Conservation (phyloP, 140 eudicot genomes). For the Oenanthe javanica region DNA sequence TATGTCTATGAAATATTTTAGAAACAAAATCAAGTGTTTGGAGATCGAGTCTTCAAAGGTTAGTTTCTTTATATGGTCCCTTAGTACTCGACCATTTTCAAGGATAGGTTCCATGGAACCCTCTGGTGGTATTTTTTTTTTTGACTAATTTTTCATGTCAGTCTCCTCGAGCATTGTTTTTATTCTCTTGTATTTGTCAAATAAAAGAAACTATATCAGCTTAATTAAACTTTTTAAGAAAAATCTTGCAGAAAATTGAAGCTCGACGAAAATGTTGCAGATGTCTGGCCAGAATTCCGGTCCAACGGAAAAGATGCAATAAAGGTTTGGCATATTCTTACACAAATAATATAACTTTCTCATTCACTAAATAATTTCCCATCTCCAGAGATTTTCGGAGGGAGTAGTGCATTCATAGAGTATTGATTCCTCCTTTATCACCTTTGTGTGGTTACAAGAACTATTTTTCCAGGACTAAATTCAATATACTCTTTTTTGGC, state of each 20-base stretch:
- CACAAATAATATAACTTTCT: not conserved
- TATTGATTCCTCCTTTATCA: not conserved
- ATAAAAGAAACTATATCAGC: not conserved
- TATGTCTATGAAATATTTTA: not conserved
- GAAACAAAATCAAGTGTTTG: not conserved
- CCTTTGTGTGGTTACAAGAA: not conserved
- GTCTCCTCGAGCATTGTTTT: not conserved
- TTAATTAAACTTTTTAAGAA: conserved; percentile 1
- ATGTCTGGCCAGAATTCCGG: conserved; percentile 85
- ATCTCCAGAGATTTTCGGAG: not conserved
- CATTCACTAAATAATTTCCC: not conserved
- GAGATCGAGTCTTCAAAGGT: not conserved
- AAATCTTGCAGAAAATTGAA: conserved; percentile 55
- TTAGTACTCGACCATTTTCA: not conserved
- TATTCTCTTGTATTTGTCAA: not conserved
- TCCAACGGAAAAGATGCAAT: conserved; percentile 67
- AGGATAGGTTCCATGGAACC: not conserved
- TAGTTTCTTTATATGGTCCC: not conserved
- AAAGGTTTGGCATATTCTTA: conserved; percentile 35
- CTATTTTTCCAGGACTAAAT: not conserved
- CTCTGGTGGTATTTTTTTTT: not conserved
- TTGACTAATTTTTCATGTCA: not conserved
- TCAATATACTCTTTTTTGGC: not conserved
- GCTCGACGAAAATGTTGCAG: conserved; percentile 71
- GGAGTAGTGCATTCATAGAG: not conserved